Conservation (phyloP, 169 alveolate genomes). For the Toxoplasma gondii region DNA sequence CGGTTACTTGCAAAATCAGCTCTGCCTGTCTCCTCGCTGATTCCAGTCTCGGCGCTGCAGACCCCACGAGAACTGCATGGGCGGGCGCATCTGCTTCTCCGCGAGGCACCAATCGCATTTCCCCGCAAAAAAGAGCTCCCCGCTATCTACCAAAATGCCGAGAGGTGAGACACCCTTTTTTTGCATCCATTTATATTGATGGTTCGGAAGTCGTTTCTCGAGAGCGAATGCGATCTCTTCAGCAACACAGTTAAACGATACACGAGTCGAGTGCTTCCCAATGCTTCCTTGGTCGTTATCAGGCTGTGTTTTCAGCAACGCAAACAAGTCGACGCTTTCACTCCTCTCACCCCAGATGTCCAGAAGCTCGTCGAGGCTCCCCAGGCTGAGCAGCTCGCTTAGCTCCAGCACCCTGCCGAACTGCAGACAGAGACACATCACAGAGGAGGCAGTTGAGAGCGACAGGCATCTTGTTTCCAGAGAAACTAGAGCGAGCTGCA, state of each 20-base stretch:
- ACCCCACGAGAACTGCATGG: neutral
- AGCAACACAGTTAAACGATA: no score
- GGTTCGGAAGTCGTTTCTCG: no score
- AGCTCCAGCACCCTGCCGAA: constrained; percentile 33
- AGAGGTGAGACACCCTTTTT: no score
- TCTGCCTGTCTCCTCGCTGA: no score
- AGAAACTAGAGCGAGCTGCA: no score
- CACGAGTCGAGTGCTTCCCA: no score
- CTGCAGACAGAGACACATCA: neutral
- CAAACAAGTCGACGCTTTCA: no score
- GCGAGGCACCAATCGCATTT: neutral
- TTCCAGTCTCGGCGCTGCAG: neutral
- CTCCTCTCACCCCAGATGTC: constrained; percentile 25
- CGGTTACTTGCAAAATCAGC: neutral
- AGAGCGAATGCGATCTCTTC: no score
- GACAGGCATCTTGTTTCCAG: neutral
- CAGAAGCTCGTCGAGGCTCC: constrained; percentile 25
- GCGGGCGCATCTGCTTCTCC: neutral
- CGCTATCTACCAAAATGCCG: neutral
- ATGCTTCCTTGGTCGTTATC: no score
- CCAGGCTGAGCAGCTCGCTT: constrained; percentile 23
- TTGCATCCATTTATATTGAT: neutral
- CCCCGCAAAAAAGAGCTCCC: neutral
- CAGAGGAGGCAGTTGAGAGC: neutral
- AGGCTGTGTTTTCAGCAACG: no score